These are phyloP conservation scores for Colletotrichum tofieldiae DNA, from an alignment of 2,329 filamentous ascomycete genomes.

Conservation along the genomic window DNA sequence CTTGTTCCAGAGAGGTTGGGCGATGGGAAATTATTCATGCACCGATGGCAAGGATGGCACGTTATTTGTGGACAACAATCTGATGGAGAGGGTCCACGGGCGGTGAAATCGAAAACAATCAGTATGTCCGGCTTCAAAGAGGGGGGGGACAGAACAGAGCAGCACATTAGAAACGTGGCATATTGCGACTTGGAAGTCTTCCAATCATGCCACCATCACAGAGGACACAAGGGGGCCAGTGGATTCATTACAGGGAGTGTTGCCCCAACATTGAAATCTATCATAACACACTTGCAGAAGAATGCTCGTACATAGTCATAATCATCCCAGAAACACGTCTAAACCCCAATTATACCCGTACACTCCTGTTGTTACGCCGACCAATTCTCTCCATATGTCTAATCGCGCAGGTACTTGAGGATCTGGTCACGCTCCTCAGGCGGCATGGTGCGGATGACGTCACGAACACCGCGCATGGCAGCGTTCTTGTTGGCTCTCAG, in stretches of 20 bases:
- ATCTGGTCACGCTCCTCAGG: slow-evolving; percentile 90
- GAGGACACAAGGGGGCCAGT: neutral
- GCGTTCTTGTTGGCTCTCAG: slow-evolving; percentile 72
- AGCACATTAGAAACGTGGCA: neutral
- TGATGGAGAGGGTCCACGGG: too few species aligned
- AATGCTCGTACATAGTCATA: slow-evolving; percentile 42
- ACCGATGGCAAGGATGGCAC: too few species aligned
- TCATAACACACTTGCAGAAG: slow-evolving; percentile 34
- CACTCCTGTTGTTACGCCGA: slow-evolving; percentile 17
- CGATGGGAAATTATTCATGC: too few species aligned
- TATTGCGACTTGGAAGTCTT: neutral
- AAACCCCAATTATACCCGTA: slow-evolving; percentile 24
- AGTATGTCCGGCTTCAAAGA: too few species aligned
- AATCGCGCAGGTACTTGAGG: slow-evolving; percentile 71
- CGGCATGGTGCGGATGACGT: slow-evolving; percentile 88
- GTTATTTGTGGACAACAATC: too few species aligned
- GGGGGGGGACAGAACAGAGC: neutral
- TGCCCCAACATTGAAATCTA: slow-evolving; percentile 34
- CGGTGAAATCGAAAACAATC: too few species aligned
- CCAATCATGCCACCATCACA: neutral
- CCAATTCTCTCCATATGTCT: slow-evolving; percentile 33
- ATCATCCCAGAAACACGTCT: slow-evolving; percentile 31
- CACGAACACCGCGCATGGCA: slow-evolving; percentile 87
- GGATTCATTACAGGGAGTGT: slow-evolving; percentile 21
- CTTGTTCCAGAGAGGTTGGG: too few species aligned